Evolutionary conservation across 345 rosid species (phyloP).

Genomic region (Camelina hispida): DNA sequence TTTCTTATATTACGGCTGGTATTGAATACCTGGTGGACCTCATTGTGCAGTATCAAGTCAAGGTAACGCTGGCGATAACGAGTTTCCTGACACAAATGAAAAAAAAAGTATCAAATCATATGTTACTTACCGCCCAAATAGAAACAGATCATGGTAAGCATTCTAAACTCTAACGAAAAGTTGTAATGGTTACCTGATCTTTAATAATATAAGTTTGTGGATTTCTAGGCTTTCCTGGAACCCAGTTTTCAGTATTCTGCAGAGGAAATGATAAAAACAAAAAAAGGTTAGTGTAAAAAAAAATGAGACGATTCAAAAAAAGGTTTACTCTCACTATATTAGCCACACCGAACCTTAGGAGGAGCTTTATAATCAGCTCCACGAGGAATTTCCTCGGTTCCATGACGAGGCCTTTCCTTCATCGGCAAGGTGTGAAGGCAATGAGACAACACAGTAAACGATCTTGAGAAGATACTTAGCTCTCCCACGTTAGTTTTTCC

Average conservation of each 20-base stretch:
- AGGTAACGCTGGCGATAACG: conserved; percentile 87
- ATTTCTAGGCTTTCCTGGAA: conserved; percentile 71
- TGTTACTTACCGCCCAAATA: too few species aligned
- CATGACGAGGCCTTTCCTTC: conserved; percentile 12
- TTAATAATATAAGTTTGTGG: conserved; percentile 72
- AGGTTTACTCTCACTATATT: too few species aligned
- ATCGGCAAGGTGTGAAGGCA: conserved; percentile 92
- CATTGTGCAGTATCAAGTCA: conserved; percentile 78
- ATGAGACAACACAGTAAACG: conserved; percentile 67
- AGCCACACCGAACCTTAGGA: conserved; percentile 47
- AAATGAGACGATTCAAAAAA: too few species aligned
- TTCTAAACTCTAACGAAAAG: background rate
- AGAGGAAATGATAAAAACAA: too few species aligned
- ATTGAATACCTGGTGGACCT: conserved; percentile 68
- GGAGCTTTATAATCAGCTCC: conserved; percentile 27
- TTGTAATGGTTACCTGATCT: conserved; percentile 65
- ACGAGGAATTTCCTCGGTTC: conserved; percentile 33
- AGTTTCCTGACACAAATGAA: conserved; percentile 60
- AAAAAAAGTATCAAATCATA: background rate
- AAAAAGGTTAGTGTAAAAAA: too few species aligned
- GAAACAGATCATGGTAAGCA: too few species aligned
- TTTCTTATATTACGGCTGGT: conserved; percentile 60
- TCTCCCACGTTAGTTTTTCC: conserved; percentile 88
- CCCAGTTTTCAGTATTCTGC: conserved; percentile 44
- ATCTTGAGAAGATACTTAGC: conserved; percentile 70